These are phyloP conservation scores for Seiridium cupressi DNA, from an alignment of 2,329 filamentous ascomycete genomes.

Conservation along the genomic window DNA sequence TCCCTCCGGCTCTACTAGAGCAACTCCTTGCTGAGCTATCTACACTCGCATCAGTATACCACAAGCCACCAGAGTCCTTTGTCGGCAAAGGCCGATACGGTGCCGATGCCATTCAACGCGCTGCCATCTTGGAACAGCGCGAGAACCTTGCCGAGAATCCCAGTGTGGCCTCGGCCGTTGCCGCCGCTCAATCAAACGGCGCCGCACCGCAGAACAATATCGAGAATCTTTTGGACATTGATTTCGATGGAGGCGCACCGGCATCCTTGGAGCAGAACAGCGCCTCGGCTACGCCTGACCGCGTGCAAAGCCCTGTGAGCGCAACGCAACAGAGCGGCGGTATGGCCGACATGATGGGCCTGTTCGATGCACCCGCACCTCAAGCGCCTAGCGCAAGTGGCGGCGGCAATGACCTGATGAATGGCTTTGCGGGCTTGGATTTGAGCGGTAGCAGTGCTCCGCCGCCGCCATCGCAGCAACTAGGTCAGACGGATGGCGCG, in stretches of 20 bases:
- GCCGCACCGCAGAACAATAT: constrained; percentile 68
- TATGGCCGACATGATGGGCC: constrained; percentile 65
- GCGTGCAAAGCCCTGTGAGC: constrained; percentile 61
- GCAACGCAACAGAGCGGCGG: constrained; percentile 36
- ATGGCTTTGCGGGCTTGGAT: constrained; percentile 81
- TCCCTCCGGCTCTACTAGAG: constrained; percentile 81
- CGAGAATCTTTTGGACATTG: constrained; percentile 93
- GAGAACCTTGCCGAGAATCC: constrained; percentile 93
- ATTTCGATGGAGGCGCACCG: constrained; percentile 90
- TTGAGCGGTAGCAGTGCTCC: constrained; percentile 65
- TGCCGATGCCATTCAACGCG: constrained; percentile 89
- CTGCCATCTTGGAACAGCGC: constrained; percentile 93
- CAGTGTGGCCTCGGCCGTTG: constrained; percentile 79
- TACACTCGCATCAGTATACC: constrained; percentile 94
- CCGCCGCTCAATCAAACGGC: constrained; percentile 62
- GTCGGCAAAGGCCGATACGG: constrained; percentile 93
- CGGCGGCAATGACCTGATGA: constrained; percentile 85
- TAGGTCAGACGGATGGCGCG: constrained; percentile 39
- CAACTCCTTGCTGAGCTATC: constrained; percentile 90
- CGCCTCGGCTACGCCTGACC: constrained; percentile 62
- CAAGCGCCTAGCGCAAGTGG: constrained; percentile 37
- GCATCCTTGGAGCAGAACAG: constrained; percentile 70
- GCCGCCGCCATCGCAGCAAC: constrained; percentile 61
- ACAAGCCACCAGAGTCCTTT: constrained; percentile 98
- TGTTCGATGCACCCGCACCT: constrained; percentile 67